phyloP scores from a whole-genome alignment of 2,329 filamentous ascomycete genomes.

The Ascochyta clinopodiicola region DNA sequence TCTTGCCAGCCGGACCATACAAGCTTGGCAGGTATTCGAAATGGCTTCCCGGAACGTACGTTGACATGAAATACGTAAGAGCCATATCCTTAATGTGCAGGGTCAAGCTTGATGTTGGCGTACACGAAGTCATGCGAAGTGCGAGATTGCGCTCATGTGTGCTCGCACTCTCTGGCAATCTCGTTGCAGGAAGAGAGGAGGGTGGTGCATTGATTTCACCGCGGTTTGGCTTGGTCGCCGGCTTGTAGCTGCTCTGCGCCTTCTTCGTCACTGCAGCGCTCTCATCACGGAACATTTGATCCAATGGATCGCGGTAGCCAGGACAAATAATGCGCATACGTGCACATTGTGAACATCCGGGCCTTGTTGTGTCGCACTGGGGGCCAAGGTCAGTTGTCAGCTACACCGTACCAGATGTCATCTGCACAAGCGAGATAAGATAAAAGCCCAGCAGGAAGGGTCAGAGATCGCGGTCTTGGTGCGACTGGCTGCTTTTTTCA shows the following conservation, averaged over 20 bases:
- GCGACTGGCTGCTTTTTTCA: too few relatives aligned
- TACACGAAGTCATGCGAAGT: background rate
- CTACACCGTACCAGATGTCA: background rate
- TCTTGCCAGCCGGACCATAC: background rate
- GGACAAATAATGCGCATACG: slow-evolving; percentile 22
- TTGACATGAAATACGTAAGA: slow-evolving; percentile 21
- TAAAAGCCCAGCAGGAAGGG: too few relatives aligned
- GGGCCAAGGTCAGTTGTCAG: background rate
- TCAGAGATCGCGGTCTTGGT: too few relatives aligned
- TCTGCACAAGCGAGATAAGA: too few relatives aligned
- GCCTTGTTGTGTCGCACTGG: slow-evolving; percentile 20
- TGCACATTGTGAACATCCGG: slow-evolving; percentile 22
- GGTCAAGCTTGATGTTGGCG: background rate
- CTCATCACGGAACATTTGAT: slow-evolving; percentile 24
- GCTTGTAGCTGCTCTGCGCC: slow-evolving; percentile 16
- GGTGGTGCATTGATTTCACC: background rate
- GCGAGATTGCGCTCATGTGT: too few relatives aligned
- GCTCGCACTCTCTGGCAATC: background rate
- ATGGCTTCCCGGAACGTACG: slow-evolving; percentile 26
- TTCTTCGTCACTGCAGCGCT: slow-evolving; percentile 17
- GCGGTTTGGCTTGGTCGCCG: background rate
- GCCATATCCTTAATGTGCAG: slow-evolving; percentile 13
- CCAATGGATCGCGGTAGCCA: slow-evolving; percentile 23
- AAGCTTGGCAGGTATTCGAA: slow-evolving; percentile 25
- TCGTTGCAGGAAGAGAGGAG: background rate